A percentile compares a stretch with the other conserved stretches of the same genome.
phyloP scores from a whole-genome alignment of 2,329 filamentous ascomycete genomes.

The Paramyrothecium roridum region DNA sequence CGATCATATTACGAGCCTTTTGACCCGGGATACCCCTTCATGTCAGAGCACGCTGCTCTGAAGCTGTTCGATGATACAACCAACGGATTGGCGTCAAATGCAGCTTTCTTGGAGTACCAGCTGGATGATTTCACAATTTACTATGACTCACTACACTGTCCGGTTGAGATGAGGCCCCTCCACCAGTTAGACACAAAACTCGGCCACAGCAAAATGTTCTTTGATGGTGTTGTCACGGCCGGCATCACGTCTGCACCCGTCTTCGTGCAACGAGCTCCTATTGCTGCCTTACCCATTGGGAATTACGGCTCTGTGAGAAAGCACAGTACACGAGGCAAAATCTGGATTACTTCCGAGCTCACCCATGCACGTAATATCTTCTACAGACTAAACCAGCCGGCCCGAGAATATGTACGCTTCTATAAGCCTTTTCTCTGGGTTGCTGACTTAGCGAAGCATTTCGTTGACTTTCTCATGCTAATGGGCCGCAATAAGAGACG shows the following conservation, averaged over 20 bases:
- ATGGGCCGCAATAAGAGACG: constrained; percentile 22
- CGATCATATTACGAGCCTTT: constrained; percentile 28
- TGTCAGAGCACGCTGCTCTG: constrained; percentile 15
- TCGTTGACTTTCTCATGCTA: constrained; percentile 60
- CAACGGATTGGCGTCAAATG: too few species aligned
- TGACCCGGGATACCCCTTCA: constrained; percentile 16
- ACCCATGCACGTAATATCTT: constrained; percentile 48
- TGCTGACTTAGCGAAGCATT: constrained; percentile 66
- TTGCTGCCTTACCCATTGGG: constrained; percentile 60
- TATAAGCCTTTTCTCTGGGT: constrained; percentile 67
- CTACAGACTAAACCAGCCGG: constrained; percentile 59
- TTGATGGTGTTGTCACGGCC: constrained; percentile 54
- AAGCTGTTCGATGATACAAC: neutral
- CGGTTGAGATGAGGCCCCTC: constrained; percentile 51
- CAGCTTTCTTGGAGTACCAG: neutral
- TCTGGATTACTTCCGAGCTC: constrained; percentile 61
- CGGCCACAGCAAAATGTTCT: constrained; percentile 39
- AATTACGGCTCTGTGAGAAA: constrained; percentile 53
- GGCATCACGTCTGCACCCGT: constrained; percentile 34
- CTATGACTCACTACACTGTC: constrained; percentile 28
- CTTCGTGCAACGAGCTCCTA: constrained; percentile 55
- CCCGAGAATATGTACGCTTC: constrained; percentile 59
- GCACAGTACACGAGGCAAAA: constrained; percentile 44
- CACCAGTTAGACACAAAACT: constrained; percentile 43
- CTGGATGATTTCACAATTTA: constrained; percentile 60